Percentiles rank a stretch among this genome's conserved stretches.
These are phyloP conservation scores for Penicillium atrosanguineum DNA, from an alignment of 495 filamentous ascomycete species.

Conservation along the genomic window DNA sequence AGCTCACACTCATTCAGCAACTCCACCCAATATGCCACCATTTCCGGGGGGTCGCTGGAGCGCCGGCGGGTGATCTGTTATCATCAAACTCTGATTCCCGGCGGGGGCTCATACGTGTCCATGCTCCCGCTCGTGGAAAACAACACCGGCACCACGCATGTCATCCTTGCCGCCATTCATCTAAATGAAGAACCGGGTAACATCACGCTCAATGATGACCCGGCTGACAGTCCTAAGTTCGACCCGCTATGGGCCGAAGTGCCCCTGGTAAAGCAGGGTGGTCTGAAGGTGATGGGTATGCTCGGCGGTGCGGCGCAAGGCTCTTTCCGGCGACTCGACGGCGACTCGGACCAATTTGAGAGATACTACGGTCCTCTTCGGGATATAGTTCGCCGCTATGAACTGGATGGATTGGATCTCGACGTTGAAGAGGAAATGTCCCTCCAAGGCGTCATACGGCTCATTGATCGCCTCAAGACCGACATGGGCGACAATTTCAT, in stretches of 20 bases:
- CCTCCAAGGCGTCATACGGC: slow-evolving; percentile 61
- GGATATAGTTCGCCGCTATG: slow-evolving; percentile 53
- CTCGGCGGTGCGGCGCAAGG: slow-evolving; percentile 76
- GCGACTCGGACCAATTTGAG: slow-evolving; percentile 56
- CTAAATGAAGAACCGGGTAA: slow-evolving; percentile 59
- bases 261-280: slow-evolving; percentile 56
- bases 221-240: slow-evolving; percentile 55
- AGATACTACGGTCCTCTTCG: slow-evolving; percentile 63
- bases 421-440: slow-evolving; percentile 83
- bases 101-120: slow-evolving; percentile 58
- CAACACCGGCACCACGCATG: slow-evolving; percentile 62
- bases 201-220: slow-evolving; percentile 75
- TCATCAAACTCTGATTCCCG: slow-evolving; percentile 65
- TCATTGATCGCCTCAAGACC: slow-evolving; percentile 67
- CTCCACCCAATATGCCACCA: slow-evolving; percentile 31
- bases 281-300: slow-evolving; percentile 77
- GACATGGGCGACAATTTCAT: slow-evolving; percentile 72
- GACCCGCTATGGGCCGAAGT: slow-evolving; percentile 68
- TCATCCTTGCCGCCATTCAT: slow-evolving; percentile 79
- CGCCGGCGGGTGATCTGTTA: slow-evolving; percentile 60
- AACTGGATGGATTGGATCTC: slow-evolving; percentile 72
- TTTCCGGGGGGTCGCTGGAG: slow-evolving; percentile 21
- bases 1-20: background rate
- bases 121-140: slow-evolving; percentile 66
- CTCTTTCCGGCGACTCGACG: slow-evolving; percentile 64